Evolutionary conservation across 306 rosid genomes (phyloP).

Genomic region (Ammopiptanthus mongolicus): DNA sequence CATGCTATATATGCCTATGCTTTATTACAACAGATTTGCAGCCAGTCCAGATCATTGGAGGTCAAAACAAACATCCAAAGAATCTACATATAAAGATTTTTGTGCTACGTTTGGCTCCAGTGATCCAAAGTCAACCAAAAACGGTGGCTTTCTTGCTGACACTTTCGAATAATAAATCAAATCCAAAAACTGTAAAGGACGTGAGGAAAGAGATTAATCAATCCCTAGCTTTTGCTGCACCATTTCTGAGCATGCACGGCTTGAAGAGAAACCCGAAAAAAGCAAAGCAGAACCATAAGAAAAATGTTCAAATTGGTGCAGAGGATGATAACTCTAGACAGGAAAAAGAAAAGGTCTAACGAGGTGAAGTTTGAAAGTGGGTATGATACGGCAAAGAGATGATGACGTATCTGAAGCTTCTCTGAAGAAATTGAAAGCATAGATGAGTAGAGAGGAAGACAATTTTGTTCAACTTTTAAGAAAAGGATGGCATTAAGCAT

Average conservation of each 20-base stretch:
- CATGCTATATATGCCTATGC: slow-evolving; percentile 3
- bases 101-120: slow-evolving; percentile 60
- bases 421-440: slow-evolving; percentile 29
- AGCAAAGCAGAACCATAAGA: slow-evolving; percentile 28
- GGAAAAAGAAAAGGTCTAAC: slow-evolving; percentile 28
- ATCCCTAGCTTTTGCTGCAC: slow-evolving; percentile 41
- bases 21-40: slow-evolving; percentile 55
- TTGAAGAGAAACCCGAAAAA: slow-evolving; percentile 42
- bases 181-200: slow-evolving; percentile 45
- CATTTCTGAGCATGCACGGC: slow-evolving; percentile 60
- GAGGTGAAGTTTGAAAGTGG: slow-evolving; percentile 29
- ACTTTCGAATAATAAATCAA: slow-evolving; percentile 35
- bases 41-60: slow-evolving; percentile 84
- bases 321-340: slow-evolving; percentile 32
- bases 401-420: slow-evolving; percentile 23
- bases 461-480: neutral
- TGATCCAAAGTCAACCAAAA: slow-evolving; percentile 39
- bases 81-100: slow-evolving; percentile 66
- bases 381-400: slow-evolving; percentile 31
- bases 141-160: slow-evolving; percentile 43
- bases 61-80: slow-evolving; percentile 75
- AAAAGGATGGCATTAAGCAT: neutral
- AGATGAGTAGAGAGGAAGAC: neutral
- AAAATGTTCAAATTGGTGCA: slow-evolving; percentile 21
- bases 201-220: slow-evolving; percentile 62